Evolutionary conservation across 2,329 filamentous ascomycete genomes (phyloP).

Genomic region (Cladosporium sp.): DNA sequence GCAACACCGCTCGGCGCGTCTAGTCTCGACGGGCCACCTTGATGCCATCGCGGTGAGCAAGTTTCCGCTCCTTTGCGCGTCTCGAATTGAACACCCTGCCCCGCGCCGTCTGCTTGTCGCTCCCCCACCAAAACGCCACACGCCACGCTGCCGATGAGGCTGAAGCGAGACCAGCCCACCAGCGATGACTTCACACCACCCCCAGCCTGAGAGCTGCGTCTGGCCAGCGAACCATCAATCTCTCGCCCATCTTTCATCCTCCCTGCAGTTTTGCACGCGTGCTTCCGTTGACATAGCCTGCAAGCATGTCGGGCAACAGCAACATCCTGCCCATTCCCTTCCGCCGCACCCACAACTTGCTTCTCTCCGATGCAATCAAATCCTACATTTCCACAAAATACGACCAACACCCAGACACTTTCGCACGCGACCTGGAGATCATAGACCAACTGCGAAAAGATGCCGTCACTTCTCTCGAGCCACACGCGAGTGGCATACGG

Average conservation of each 20-base stretch:
- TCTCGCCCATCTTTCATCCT: background rate
- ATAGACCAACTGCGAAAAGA: conserved; percentile 80
- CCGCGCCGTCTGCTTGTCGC: background rate
- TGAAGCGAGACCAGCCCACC: background rate
- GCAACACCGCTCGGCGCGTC: background rate
- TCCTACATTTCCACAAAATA: conserved; percentile 98
- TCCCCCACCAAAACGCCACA: background rate
- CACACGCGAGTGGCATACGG: conserved; percentile 78
- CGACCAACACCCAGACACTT: conserved; percentile 98
- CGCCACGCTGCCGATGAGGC: background rate
- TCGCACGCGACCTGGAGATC: conserved; percentile 78
- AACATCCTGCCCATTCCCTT: conserved; percentile 80
- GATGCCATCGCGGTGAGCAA: conserved; percentile 9
- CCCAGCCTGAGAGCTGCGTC: too few relatives aligned
- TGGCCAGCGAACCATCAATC: too few relatives aligned
- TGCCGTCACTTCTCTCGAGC: conserved; percentile 83
- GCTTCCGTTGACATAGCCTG: background rate
- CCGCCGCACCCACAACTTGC: conserved; percentile 74
- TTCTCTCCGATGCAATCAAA: conserved; percentile 76
- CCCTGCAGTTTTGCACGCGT: background rate
- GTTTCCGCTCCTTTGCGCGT: conserved; percentile 9
- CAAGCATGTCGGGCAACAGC: conserved; percentile 19
- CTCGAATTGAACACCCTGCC: background rate
- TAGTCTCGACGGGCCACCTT: background rate
- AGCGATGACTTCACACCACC: conserved; percentile 9